A percentile compares a stretch with the other conserved stretches of the same genome.
Conservation (phyloP, 345 rosid species). For the Murraya paniculata region DNA sequence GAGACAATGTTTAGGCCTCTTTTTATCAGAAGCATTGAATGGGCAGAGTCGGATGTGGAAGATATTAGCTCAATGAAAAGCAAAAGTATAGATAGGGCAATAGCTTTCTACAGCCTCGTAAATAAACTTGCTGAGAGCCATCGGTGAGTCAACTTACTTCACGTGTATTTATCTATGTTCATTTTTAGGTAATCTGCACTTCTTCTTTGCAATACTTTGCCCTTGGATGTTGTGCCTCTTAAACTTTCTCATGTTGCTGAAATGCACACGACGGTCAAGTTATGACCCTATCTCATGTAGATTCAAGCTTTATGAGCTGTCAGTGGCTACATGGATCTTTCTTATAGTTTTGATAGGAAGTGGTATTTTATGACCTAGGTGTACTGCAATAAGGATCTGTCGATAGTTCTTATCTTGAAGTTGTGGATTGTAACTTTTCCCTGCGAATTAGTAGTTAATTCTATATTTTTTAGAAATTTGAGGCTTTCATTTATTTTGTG, state of each 20-base stretch:
- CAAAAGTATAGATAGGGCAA: slow-evolving; percentile 56
- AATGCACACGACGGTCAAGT: not conserved
- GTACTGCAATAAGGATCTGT: not conserved
- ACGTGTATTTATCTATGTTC: not conserved
- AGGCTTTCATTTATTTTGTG: not conserved
- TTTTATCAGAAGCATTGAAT: slow-evolving; percentile 69
- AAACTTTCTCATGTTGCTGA: not conserved
- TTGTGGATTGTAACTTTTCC: not conserved
- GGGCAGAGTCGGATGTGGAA: slow-evolving; percentile 71
- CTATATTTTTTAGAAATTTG: not conserved
- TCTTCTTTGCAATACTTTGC: not conserved
- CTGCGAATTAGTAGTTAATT: not conserved
- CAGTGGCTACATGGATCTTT: not conserved
- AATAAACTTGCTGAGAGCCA: slow-evolving; percentile 79
- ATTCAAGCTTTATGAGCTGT: slow-evolving; percentile 3
- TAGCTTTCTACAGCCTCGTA: slow-evolving; percentile 74
- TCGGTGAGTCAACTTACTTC: slow-evolving; percentile 45
- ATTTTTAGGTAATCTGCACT: not conserved
- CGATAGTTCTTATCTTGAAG: not conserved
- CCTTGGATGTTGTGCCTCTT: not conserved
- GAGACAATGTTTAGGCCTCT: slow-evolving; percentile 95
- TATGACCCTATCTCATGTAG: not conserved
- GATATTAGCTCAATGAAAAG: slow-evolving; percentile 36
- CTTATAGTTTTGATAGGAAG: not conserved
- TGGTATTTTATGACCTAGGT: not conserved